Evolutionary conservation across 257 asterid genomes (phyloP).

Genomic region (Solanum rostratum): DNA sequence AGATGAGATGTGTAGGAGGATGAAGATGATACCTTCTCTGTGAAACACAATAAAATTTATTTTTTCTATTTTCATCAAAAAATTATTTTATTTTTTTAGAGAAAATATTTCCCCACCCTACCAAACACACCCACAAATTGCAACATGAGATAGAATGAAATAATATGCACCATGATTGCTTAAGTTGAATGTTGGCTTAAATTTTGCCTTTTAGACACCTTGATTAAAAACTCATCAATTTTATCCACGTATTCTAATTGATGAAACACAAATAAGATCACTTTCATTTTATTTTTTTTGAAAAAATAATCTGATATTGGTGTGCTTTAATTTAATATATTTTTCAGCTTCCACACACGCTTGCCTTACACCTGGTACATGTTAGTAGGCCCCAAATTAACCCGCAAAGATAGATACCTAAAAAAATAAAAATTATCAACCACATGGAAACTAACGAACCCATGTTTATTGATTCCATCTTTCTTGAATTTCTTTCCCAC

Average conservation of each 20-base stretch:
- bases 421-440: neutral
- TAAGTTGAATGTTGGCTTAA: neutral
- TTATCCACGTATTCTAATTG: neutral
- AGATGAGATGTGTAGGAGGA: too few relatives aligned
- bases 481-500: neutral
- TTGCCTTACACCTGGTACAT: slow-evolving; percentile 25
- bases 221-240: neutral
- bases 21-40: too few relatives aligned
- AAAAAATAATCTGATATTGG: neutral
- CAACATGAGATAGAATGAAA: too few relatives aligned
- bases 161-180: neutral
- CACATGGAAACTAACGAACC: slow-evolving; percentile 44
- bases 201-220: neutral
- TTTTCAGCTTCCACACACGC: neutral
- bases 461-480: slow-evolving; percentile 33
- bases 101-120: too few relatives aligned
- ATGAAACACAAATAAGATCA: neutral
- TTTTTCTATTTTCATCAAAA: too few relatives aligned
- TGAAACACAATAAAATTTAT: too few relatives aligned
- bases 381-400: slow-evolving; percentile 52
- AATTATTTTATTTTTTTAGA: too few relatives aligned
- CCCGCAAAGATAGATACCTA: slow-evolving; percentile 19
- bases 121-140: too few relatives aligned
- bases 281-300: neutral
- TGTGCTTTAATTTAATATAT: neutral